Conservation (phyloP, 805 yeast species). For the Candida boidinii region DNA sequence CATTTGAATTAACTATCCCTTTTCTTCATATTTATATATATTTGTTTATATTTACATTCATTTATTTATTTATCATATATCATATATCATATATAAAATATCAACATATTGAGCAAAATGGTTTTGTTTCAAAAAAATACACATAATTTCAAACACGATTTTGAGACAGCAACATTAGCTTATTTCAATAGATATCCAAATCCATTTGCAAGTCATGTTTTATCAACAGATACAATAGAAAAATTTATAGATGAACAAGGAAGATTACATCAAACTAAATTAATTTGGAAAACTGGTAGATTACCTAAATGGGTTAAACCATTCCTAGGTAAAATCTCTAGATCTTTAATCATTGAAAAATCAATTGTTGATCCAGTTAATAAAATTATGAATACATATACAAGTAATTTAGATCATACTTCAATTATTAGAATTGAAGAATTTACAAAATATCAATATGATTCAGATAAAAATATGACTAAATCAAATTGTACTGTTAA, state of each 20-base stretch:
- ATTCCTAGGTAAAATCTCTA: conserved; percentile 58
- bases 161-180: conserved; percentile 67
- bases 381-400: conserved; percentile 54
- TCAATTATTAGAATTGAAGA: conserved; percentile 75
- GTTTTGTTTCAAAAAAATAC: conserved; percentile 50
- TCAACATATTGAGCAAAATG: conserved; percentile 36
- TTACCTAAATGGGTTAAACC: conserved; percentile 76
- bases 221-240: conserved; percentile 71
- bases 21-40: neutral
- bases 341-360: conserved; percentile 77
- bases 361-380: conserved; percentile 59
- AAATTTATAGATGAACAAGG: conserved; percentile 53
- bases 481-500: conserved; percentile 44
- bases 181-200: conserved; percentile 67
- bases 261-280: conserved; percentile 58
- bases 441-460: conserved; percentile 44
- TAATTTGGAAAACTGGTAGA: conserved; percentile 71
- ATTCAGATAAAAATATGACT: conserved; percentile 25
- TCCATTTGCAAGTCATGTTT: conserved; percentile 81
- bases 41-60: too few relatives aligned
- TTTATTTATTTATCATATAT: too few relatives aligned
- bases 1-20: too few relatives aligned
- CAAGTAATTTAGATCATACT: conserved; percentile 79
- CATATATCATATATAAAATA: too few relatives aligned
- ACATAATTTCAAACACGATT: conserved; percentile 57